A percentile compares a stretch with the other conserved stretches of the same genome.
These are phyloP conservation scores for Novymonas esmeraldas DNA, from an alignment of 208 protist genomes.

Conservation along the genomic window DNA sequence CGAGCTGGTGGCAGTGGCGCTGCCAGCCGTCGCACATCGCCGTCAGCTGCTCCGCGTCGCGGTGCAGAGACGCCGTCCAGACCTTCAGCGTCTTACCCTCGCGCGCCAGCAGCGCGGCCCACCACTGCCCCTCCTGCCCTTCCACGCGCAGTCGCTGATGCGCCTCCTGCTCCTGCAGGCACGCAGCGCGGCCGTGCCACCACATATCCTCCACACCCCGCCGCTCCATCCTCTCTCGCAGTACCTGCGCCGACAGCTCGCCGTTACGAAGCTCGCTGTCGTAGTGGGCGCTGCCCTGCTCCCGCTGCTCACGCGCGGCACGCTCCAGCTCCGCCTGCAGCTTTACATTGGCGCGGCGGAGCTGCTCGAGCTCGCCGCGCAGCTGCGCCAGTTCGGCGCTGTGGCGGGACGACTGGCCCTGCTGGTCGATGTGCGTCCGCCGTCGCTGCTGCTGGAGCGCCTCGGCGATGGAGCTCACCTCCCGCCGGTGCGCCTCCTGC, in stretches of 20 bases:
- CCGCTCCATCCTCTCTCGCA: constrained; percentile 26
- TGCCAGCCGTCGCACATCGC: constrained; percentile 37
- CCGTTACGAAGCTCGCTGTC: constrained; percentile 13
- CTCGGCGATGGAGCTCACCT: constrained; percentile 2
- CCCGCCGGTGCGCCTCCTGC: not conserved
- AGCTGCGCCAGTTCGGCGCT: constrained; percentile 13
- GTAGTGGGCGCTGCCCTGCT: constrained; percentile 14
- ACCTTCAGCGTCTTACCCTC: constrained; percentile 21
- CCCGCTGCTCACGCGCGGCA: constrained; percentile 12
- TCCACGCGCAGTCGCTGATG: constrained; percentile 15
- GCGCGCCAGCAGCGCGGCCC: constrained; percentile 22
- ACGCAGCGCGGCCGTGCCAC: constrained; percentile 16
- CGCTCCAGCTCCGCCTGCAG: constrained; percentile 23
- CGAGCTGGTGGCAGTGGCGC: constrained; percentile 20
- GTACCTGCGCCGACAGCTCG: constrained; percentile 10
- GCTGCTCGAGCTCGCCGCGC: constrained; percentile 14
- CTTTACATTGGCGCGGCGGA: constrained; percentile 4
- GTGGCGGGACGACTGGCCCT: constrained; percentile 9
- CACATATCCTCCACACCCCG: constrained; percentile 19
- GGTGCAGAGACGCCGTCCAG: constrained; percentile 11
- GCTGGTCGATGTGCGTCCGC: constrained; percentile 7
- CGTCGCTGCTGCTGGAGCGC: constrained; percentile 18
- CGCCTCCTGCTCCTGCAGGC: constrained; percentile 16
- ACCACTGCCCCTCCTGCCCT: constrained; percentile 19
- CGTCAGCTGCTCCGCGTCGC: constrained; percentile 26